Evolutionary conservation across 1,284 basidiomycete genomes (phyloP).

Genomic region (Phylloboletellus chloephorus): DNA sequence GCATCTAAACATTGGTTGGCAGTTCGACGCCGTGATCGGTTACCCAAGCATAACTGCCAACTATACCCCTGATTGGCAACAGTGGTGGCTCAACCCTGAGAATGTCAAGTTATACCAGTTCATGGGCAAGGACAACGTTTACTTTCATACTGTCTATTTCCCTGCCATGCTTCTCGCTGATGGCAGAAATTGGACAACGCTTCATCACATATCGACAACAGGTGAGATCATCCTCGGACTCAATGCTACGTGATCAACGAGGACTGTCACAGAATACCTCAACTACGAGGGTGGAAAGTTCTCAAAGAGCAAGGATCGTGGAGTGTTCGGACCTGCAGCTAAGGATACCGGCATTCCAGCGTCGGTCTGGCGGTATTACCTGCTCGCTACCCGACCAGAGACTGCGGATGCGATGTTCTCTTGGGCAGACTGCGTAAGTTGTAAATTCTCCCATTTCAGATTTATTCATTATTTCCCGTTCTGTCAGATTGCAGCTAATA

Average conservation of each 20-base stretch:
- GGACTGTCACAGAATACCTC: conserved; percentile 72
- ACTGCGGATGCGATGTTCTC: conserved; percentile 94
- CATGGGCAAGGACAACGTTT: conserved; percentile 98
- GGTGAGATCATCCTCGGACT: conserved; percentile 43
- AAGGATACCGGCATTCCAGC: conserved; percentile 89
- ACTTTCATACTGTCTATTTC: conserved; percentile 98
- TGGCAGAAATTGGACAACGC: conserved; percentile 87
- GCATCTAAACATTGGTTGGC: conserved; percentile 14
- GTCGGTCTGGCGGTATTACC: conserved; percentile 97
- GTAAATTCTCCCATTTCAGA: background rate
- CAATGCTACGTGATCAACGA: conserved; percentile 3
- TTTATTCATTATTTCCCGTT: background rate
- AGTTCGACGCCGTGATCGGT: conserved; percentile 98
- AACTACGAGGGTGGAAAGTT: conserved; percentile 99
- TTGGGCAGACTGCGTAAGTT: conserved; percentile 85
- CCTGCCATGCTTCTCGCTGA: conserved; percentile 90
- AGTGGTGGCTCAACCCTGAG: conserved; percentile 96
- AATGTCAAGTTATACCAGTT: conserved; percentile 95
- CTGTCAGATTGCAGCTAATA: conserved; percentile 80
- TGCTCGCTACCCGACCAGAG: conserved; percentile 91
- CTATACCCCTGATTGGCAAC: conserved; percentile 91
- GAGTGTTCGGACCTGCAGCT: conserved; percentile 95
- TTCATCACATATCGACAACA: conserved; percentile 94
- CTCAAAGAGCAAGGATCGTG: conserved; percentile 94
- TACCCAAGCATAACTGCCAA: conserved; percentile 97